Evolutionary conservation across 805 yeast genomes (phyloP).

Genomic region (Metschnikowia borealis): DNA sequence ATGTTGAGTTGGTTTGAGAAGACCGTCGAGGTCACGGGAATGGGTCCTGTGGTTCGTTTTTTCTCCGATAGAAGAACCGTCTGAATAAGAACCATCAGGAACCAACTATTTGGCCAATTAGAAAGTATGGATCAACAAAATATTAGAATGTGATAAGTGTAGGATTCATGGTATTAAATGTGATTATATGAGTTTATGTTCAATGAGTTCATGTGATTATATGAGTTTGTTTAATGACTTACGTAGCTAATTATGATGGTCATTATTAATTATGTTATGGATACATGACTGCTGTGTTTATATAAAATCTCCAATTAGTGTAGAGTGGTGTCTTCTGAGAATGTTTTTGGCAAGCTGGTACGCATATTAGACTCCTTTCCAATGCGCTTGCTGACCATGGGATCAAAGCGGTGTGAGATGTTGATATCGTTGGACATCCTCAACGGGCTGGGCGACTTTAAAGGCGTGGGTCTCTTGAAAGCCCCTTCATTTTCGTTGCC

Average conservation of each 20-base stretch:
- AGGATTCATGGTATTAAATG: too few species aligned
- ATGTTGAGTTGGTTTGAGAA: constrained; percentile 91
- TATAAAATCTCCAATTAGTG: background rate
- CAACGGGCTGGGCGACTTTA: constrained; percentile 1
- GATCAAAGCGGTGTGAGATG: background rate
- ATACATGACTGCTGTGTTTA: too few species aligned
- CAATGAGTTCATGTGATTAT: too few species aligned
- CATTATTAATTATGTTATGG: too few species aligned
- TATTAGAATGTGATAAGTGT: too few species aligned
- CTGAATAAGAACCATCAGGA: constrained; percentile 20
- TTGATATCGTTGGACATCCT: constrained; percentile 1
- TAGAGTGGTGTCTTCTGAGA: background rate
- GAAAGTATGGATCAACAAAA: too few species aligned
- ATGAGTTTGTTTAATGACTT: too few species aligned
- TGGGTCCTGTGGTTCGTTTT: constrained; percentile 84
- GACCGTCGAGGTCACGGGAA: constrained; percentile 77
- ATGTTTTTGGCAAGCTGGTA: background rate
- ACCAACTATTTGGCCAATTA: background rate
- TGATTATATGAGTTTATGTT: too few species aligned
- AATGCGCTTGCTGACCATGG: background rate
- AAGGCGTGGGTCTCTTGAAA: constrained; percentile 1
- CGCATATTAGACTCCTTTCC: constrained; percentile 3
- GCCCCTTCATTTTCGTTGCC: constrained; percentile 1
- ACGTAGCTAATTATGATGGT: too few species aligned
- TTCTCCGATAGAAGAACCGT: constrained; percentile 82